Base-by-base conservation (phyloP, 78 protist genomes). In the Cavenderia fasciculata region DNA sequence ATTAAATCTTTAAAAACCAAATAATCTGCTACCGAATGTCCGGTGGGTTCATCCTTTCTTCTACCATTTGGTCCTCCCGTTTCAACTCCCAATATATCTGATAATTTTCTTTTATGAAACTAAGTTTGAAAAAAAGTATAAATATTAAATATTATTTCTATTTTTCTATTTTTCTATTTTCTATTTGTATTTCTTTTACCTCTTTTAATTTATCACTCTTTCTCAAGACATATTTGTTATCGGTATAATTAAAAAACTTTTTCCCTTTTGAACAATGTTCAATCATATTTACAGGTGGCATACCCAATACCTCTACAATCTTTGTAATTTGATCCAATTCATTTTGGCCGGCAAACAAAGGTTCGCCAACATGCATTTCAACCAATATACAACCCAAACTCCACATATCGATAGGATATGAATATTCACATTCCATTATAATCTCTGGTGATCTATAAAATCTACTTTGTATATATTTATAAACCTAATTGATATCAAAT, bases 371-470 rank as follows among this genome's bases (percentile, higher is more conserved):
- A 72, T 76, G 74, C 16, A 98, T 74, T 74, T 98, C 99, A n/a
- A 78, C 49, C 46, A 97, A 56, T 3, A 97, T 94, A 75, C 99
- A 98, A 8, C 98, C 99, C 14, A 97, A 29, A 27, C 94, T 71
- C 99, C 99, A 98, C 18, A 98, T 56, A 84, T 97, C 99, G n/a
- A 96, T 95, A 7, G 98, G 96, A 61, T 51, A 94, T 23, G 97
- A 84, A 98, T 98, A 97, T 8, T 97, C 98, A 27, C 68, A 40
- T 0, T 96, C 97, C 21, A 98, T 84, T 11, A 98, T 88, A 71
- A 97, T 95, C 34, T 98, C 99, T 0, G 99, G 99, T 19, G 98
- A 94, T 16, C 99, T 92, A 88, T 97, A 98, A 85, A 97, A 99
- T 7, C 99, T 72, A 29, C 99, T 98, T n/a, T n/a, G n/a, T n/a